Evolutionary conservation across 495 filamentous ascomycete species (phyloP).

Genomic region (Glarea lozoyensis): DNA sequence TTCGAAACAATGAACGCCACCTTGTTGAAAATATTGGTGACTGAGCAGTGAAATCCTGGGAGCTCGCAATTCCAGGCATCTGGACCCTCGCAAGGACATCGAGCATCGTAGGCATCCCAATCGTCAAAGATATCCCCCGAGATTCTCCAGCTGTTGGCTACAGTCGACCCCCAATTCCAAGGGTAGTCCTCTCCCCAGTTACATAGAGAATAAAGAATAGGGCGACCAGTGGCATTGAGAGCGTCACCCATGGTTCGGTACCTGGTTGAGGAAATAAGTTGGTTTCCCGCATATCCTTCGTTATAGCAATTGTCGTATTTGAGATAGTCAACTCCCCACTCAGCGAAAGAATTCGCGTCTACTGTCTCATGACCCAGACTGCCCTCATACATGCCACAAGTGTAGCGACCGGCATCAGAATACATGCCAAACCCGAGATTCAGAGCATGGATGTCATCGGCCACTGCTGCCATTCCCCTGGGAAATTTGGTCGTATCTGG

Average conservation of each 20-base stretch:
- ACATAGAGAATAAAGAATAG: constrained; percentile 57
- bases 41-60: constrained; percentile 45
- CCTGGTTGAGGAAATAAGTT: constrained; percentile 32
- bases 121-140: constrained; percentile 38
- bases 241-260: constrained; percentile 56
- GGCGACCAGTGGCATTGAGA: constrained; percentile 38
- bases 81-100: constrained; percentile 33
- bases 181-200: constrained; percentile 37
- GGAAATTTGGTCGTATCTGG: constrained; percentile 53
- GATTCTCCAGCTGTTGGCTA: constrained; percentile 50
- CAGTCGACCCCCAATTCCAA: constrained; percentile 47
- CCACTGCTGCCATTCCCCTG: constrained; percentile 49
- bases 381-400: constrained; percentile 56
- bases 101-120: constrained; percentile 20
- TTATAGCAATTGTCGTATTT: constrained; percentile 66
- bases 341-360: constrained; percentile 53
- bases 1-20: constrained; percentile 41
- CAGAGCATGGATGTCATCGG: constrained; percentile 46
- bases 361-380: constrained; percentile 50
- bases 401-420: constrained; percentile 48
- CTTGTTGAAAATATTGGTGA: constrained; percentile 41
- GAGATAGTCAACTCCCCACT: constrained; percentile 62
- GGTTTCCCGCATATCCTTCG: constrained; percentile 39
- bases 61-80: constrained; percentile 33
- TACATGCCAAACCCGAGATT: constrained; percentile 63